Conservation (phyloP, 2,329 filamentous ascomycete species). For the Diplodia seriata region DNA sequence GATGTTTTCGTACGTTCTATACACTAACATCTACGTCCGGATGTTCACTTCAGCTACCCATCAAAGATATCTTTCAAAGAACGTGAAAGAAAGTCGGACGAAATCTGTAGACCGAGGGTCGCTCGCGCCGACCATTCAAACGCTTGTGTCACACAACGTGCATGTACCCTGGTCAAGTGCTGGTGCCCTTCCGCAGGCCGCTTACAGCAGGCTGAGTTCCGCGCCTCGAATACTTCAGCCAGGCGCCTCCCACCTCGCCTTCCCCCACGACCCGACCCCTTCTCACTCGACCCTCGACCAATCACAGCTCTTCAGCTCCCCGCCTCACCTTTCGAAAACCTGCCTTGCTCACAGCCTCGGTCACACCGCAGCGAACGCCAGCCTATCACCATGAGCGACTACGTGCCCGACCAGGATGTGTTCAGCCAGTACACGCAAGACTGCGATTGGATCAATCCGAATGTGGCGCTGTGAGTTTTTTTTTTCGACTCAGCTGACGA, state of each 20-base stretch:
- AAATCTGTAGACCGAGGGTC: too few relatives aligned
- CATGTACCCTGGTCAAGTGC: too few relatives aligned
- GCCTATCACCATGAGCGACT: conserved; percentile 12
- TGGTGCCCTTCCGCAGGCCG: background rate
- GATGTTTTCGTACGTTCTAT: too few relatives aligned
- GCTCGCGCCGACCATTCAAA: too few relatives aligned
- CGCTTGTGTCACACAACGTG: too few relatives aligned
- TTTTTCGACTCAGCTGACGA: too few relatives aligned
- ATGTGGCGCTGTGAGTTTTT: background rate
- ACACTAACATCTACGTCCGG: too few relatives aligned
- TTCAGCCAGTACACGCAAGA: background rate
- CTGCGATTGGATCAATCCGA: background rate
- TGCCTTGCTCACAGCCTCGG: background rate
- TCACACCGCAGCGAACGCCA: background rate
- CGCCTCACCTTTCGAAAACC: background rate
- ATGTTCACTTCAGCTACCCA: too few relatives aligned
- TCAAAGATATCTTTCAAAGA: too few relatives aligned
- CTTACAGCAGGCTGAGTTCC: background rate
- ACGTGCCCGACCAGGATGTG: background rate
- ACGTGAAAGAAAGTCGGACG: too few relatives aligned
- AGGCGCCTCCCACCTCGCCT: background rate
- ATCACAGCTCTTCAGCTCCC: background rate
- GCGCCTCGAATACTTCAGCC: background rate
- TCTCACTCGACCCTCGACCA: background rate
- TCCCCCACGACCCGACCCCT: background rate